These are phyloP conservation scores for Agaricus sinodeliciosus DNA, from an alignment of 768 basidiomycete genomes.

Conservation along the genomic window DNA sequence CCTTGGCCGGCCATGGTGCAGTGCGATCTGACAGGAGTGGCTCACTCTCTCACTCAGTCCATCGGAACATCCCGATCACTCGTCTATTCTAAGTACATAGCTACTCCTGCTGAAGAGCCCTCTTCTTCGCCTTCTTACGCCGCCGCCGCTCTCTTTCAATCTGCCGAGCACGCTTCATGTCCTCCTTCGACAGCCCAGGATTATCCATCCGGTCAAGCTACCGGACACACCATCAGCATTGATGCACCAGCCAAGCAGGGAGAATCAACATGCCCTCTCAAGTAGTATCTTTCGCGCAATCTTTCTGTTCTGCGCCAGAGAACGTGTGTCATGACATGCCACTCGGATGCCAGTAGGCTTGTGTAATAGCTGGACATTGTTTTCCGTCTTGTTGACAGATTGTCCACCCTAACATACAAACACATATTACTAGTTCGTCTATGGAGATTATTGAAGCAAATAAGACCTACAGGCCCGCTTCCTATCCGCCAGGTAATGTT, in stretches of 20 bases:
- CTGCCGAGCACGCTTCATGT: constrained; percentile 64
- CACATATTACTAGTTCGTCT: constrained; percentile 13
- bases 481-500: constrained; percentile 34
- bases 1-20: constrained; percentile 31
- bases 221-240: constrained; percentile 1
- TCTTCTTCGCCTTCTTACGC: constrained; percentile 76
- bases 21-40: constrained; percentile 3
- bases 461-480: constrained; percentile 61
- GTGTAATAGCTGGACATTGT: constrained; percentile 87
- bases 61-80: constrained; percentile 12
- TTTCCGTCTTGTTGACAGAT: constrained; percentile 91
- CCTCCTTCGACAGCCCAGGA: constrained; percentile 70
- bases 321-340: constrained; percentile 84
- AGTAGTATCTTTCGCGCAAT: constrained; percentile 66
- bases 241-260: constrained; percentile 8
- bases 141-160: constrained; percentile 69
- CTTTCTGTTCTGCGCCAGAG: constrained; percentile 70
- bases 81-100: background rate
- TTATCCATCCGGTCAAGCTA: constrained; percentile 70
- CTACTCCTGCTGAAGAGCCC: constrained; percentile 28
- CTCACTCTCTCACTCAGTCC: background rate
- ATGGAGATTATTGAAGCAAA: constrained; percentile 11
- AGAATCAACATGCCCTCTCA: constrained; percentile 59
- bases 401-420: constrained; percentile 66
- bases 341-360: constrained; percentile 86